These are phyloP conservation scores for Aspergillus conjunctus DNA, from an alignment of 495 filamentous ascomycete genomes.

Conservation along the genomic window DNA sequence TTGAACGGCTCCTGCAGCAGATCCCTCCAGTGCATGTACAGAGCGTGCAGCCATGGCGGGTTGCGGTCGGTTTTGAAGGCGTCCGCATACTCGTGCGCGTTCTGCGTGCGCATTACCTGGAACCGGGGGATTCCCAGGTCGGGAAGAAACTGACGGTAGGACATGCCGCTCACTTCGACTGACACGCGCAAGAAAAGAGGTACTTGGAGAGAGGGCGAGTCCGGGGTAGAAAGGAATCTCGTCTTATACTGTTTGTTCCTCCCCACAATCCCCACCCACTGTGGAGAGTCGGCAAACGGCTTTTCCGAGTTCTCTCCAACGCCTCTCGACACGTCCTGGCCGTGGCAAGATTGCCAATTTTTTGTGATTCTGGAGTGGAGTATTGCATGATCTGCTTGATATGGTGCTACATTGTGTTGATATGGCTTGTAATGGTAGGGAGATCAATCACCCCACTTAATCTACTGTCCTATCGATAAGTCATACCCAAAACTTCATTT, in stretches of 20 bases:
- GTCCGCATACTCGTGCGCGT: constrained; percentile 64
- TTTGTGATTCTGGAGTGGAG: too few species aligned
- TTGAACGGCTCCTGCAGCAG: constrained; percentile 68
- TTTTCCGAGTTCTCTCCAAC: constrained; percentile 10
- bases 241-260: not conserved
- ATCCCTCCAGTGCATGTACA: constrained; percentile 68
- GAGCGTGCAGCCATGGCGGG: constrained; percentile 68
- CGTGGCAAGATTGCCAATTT: too few species aligned
- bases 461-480: too few species aligned
- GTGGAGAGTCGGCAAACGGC: constrained; percentile 17
- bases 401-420: too few species aligned
- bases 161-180: not conserved
- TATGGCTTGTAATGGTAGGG: too few species aligned
- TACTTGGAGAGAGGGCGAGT: not conserved
- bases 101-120: constrained; percentile 61
- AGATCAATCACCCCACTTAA: too few species aligned
- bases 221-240: not conserved
- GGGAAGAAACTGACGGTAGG: constrained; percentile 61
- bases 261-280: constrained; percentile 22
- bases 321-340: too few species aligned
- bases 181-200: not conserved
- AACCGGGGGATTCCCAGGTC: constrained; percentile 63
- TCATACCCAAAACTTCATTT: not conserved
- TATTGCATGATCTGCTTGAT: too few species aligned
- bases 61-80: constrained; percentile 58